These are phyloP conservation scores for Scutellaria minor DNA, from an alignment of 257 asterid species.

Conservation along the genomic window DNA sequence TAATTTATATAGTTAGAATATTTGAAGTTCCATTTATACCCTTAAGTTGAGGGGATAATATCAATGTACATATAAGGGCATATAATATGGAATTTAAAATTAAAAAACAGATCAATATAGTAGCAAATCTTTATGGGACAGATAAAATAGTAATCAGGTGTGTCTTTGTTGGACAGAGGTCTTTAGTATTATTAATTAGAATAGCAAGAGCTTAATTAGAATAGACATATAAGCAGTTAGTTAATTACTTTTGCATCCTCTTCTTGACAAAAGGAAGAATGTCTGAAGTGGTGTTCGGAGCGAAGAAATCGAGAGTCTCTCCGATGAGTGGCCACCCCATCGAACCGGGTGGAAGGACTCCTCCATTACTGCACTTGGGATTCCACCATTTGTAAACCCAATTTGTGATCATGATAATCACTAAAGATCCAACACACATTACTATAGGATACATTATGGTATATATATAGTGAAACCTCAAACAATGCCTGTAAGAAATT, in stretches of 20 bases:
- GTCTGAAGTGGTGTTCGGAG: constrained; percentile 53
- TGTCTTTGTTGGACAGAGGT: too few relatives aligned
- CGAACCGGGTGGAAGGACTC: constrained; percentile 80
- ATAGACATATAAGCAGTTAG: too few relatives aligned
- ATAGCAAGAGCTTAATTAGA: too few relatives aligned
- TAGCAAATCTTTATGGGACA: too few relatives aligned
- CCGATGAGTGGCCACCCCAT: constrained; percentile 88
- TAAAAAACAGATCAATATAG: too few relatives aligned
- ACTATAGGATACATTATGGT: constrained; percentile 44
- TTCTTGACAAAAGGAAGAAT: constrained; percentile 67
- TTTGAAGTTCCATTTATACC: too few relatives aligned
- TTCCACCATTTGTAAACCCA: constrained; percentile 69
- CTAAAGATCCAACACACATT: constrained; percentile 42
- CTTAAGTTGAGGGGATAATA: too few relatives aligned
- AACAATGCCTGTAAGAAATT: constrained; percentile 45
- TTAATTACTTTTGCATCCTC: constrained; percentile 63
- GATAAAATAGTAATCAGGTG: too few relatives aligned
- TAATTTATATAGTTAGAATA: too few relatives aligned
- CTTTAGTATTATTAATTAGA: too few relatives aligned
- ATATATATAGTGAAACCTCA: constrained; percentile 7
- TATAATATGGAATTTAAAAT: too few relatives aligned
- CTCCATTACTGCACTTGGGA: constrained; percentile 54
- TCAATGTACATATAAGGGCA: too few relatives aligned
- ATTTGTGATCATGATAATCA: constrained; percentile 40
- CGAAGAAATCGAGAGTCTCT: constrained; percentile 65